Conservation (phyloP, 768 basidiomycete species). For the Flagelloscypha sp. region DNA sequence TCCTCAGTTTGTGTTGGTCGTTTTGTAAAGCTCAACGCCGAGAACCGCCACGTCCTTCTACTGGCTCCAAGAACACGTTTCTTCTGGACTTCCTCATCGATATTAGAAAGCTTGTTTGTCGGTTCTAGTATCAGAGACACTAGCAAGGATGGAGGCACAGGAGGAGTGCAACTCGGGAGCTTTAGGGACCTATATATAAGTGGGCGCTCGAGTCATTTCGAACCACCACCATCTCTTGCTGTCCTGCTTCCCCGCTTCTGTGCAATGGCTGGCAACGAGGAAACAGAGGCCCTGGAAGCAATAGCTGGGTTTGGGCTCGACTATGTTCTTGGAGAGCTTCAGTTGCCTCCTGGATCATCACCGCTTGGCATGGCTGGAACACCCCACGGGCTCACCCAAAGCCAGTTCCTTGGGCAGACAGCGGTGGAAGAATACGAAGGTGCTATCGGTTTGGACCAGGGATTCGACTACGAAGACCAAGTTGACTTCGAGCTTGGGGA, state of each 20-base stretch:
- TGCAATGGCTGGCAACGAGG: slow-evolving; percentile 44
- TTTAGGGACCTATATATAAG: no score
- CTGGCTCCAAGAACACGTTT: slow-evolving; percentile 52
- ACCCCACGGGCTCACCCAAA: slow-evolving; percentile 48
- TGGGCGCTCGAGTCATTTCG: no score
- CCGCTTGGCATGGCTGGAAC: slow-evolving; percentile 70
- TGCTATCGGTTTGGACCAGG: slow-evolving; percentile 68
- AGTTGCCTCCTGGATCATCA: slow-evolving; percentile 55
- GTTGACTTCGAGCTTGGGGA: slow-evolving; percentile 71
- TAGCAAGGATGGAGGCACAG: no score
- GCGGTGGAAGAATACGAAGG: slow-evolving; percentile 55
- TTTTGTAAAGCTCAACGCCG: no score
- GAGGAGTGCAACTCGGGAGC: no score
- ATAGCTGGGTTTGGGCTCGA: slow-evolving; percentile 72
- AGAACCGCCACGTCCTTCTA: no score
- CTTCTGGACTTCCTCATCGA: slow-evolving; percentile 61
- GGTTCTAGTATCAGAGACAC: no score
- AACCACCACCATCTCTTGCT: no score
- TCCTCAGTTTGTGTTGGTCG: no score
- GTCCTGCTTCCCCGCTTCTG: no score
- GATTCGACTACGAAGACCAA: slow-evolving; percentile 83
- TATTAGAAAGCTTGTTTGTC: no score
- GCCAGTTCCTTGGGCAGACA: slow-evolving; percentile 54
- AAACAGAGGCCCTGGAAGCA: slow-evolving; percentile 65
- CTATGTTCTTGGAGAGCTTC: slow-evolving; percentile 62